Evolutionary conservation across 1,139 yeast genomes (phyloP).

Genomic region (Yamadazyma triangularis): DNA sequence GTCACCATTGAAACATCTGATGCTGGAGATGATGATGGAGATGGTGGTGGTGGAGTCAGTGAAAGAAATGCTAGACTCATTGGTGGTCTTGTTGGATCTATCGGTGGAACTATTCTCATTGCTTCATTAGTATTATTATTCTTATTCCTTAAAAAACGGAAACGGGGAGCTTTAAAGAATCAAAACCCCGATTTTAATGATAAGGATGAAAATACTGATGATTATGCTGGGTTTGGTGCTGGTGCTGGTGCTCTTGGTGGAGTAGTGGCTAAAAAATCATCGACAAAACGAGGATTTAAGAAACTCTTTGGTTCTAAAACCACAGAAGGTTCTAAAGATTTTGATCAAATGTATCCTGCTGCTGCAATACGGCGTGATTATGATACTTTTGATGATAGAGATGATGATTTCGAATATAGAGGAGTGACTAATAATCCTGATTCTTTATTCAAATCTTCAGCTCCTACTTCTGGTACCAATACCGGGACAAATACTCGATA

Average conservation of each 20-base stretch:
- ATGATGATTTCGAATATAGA: constrained; percentile 38
- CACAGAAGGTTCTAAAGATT: constrained; percentile 5
- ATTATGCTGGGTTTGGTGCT: constrained; percentile 6
- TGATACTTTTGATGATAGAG: constrained; percentile 9
- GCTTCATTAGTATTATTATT: constrained; percentile 36
- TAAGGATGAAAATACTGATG: constrained; percentile 13
- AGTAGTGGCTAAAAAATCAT: too few species aligned
- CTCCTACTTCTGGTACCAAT: constrained; percentile 20
- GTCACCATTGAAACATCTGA: constrained; percentile 36
- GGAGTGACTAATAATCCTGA: constrained; percentile 47
- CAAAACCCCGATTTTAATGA: constrained; percentile 45
- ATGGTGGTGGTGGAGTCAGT: constrained; percentile 12
- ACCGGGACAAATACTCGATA: constrained; percentile 11
- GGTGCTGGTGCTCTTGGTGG: too few species aligned
- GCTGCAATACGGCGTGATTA: neutral
- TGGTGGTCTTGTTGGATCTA: constrained; percentile 47
- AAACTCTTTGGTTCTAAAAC: constrained; percentile 28
- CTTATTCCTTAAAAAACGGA: constrained; percentile 31
- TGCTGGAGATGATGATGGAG: constrained; percentile 6
- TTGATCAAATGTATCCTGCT: constrained; percentile 10
- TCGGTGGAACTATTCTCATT: constrained; percentile 42
- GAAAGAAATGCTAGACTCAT: constrained; percentile 34
- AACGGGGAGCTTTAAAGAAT: constrained; percentile 27
- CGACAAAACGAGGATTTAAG: constrained; percentile 22
- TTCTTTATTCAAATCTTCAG: constrained; percentile 31